Evolutionary conservation across 106 monocot species (phyloP), one percentile per base, ranked within the genome.

Genomic region (Ottelia alismoides): DNA sequence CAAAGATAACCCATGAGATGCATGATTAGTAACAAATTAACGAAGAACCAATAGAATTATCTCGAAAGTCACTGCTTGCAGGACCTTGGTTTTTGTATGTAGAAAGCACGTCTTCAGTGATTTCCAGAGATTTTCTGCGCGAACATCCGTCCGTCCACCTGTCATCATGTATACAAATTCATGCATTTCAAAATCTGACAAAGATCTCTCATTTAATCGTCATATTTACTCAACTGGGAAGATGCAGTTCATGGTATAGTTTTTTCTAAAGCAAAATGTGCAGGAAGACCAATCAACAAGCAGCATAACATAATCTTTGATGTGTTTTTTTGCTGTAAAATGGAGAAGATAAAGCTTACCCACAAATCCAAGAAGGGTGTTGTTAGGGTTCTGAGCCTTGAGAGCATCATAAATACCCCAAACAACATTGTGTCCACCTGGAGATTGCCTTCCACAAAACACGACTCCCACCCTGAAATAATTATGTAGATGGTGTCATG

Each of bases 351-450:
- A 30, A 45, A 45, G 45, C 75, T 70, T 69, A 96, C 96, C 96
- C 61, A 96, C 65, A 72, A 96, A 96, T 48, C 96, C 96, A 72
- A 96, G 72, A 23, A 96, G 62, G 25, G 46, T 63, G 62, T 77
- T 85, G 20, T 96, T 72, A 14, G 68, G 26, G 49, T 96, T 96
- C 71, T 89, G 85, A 54, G 63, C 50, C 67, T 85, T 85, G 51
- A 89, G 71, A 56, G 96, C 96, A 62, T 63, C 52, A 70, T 77
- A 56, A 53, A 89, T 79, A 23, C 96, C 96, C 85, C 89, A 96
- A 31, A 96, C 74, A 28, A 96, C 89, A 85, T 96, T 96, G 56
- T 96, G 96, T 20, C 96, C 96, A 69, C 96, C 96, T 30, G 89
- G 88, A 49, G 96, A 96, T 29, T 89, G 96, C 52, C 96, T 85